Percentiles rank a stretch among this genome's conserved stretches.
These are phyloP conservation scores for Aspergillus sp. DNA, from an alignment of 2,329 filamentous ascomycete genomes.

Conservation along the genomic window DNA sequence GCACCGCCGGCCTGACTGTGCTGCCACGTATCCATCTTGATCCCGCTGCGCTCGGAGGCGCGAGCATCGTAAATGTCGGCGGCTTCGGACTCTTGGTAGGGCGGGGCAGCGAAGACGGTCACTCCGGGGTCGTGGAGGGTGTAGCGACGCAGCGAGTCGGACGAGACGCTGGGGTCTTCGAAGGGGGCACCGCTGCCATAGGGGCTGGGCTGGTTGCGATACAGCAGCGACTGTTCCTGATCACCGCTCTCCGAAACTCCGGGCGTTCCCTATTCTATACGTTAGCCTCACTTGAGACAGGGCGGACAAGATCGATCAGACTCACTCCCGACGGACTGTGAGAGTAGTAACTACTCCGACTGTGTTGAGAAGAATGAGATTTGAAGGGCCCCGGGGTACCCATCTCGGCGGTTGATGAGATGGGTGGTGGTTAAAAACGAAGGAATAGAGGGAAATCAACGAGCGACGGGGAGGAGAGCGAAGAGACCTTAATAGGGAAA, in stretches of 20 bases:
- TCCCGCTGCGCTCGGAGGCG: conserved; percentile 48
- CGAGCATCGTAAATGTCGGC: conserved; percentile 46
- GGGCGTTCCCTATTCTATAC: conserved; percentile 3
- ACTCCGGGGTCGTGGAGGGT: conserved; percentile 50
- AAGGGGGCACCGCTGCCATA: conserved; percentile 43
- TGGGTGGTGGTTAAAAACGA: neutral
- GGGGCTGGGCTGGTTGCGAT: conserved; percentile 40
- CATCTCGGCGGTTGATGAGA: neutral
- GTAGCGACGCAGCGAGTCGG: conserved; percentile 32
- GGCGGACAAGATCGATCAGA: neutral
- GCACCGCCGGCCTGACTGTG: conserved; percentile 60
- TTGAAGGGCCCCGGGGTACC: neutral
- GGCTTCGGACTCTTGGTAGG: conserved; percentile 59
- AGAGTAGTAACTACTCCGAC: neutral
- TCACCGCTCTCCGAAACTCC: conserved; percentile 13
- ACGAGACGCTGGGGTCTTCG: conserved; percentile 47
- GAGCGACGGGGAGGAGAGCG: neutral
- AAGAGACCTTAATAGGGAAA: neutral
- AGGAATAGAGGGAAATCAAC: neutral
- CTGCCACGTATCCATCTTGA: conserved; percentile 63
- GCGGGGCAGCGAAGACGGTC: conserved; percentile 52
- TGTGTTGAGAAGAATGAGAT: neutral
- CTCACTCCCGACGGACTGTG: neutral
- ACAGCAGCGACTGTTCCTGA: conserved; percentile 27
- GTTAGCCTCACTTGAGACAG: neutral